These are phyloP conservation scores for Rhizophlyctis rosea DNA, from an alignment of 192 early-diverging fungal species.

Conservation along the genomic window DNA sequence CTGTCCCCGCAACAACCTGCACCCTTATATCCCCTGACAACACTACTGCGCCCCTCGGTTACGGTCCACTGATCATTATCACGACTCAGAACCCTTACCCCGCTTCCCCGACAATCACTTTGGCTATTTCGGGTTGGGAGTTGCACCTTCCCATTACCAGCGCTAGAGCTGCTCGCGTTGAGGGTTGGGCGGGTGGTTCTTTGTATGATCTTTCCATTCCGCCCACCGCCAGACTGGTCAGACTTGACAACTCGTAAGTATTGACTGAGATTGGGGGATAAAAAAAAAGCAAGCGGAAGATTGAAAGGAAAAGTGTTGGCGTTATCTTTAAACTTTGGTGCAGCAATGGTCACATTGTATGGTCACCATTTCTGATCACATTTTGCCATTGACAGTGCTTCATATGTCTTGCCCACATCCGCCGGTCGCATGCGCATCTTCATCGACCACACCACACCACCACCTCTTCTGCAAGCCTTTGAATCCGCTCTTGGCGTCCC, in stretches of 20 bases:
- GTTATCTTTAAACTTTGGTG: not conserved
- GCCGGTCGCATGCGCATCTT: conserved; percentile 8
- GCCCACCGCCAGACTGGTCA: not conserved
- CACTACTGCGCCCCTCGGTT: not conserved
- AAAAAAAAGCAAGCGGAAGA: no score
- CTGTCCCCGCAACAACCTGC: not conserved
- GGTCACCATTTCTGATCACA: not conserved
- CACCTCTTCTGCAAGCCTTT: conserved; percentile 9
- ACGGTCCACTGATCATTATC: not conserved
- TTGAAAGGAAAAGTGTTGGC: no score
- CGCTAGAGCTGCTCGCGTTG: not conserved
- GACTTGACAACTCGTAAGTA: not conserved
- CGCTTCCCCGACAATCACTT: not conserved
- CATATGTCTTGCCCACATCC: not conserved
- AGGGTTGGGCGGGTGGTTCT: not conserved
- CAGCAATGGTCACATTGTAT: not conserved
- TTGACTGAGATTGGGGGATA: no score
- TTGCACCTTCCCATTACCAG: not conserved
- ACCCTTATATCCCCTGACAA: not conserved
- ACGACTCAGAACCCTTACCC: not conserved
- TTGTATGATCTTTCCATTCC: not conserved
- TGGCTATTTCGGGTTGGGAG: not conserved
- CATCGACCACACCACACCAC: conserved; percentile 2
- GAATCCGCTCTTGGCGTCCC: not conserved
- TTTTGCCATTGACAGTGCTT: not conserved